A percentile compares a stretch with the other conserved stretches of the same genome.
These are phyloP conservation scores for Fragaria nilgerrensis DNA, from an alignment of 306 rosid genomes.

Conservation along the genomic window DNA sequence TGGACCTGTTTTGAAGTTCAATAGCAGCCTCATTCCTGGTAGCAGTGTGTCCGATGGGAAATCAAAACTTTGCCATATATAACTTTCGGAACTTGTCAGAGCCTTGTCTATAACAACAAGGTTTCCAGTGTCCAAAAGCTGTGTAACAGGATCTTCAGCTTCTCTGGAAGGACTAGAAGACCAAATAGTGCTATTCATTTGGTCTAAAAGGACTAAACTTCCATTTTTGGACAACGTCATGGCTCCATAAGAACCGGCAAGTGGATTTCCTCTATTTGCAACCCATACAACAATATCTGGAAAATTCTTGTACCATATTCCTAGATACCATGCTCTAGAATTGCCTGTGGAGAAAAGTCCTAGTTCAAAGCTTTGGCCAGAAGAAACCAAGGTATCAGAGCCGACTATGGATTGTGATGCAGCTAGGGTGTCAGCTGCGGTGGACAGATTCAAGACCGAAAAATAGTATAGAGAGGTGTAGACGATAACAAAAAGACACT, in stretches of 20 bases:
- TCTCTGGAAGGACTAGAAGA: neutral
- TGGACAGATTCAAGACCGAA: neutral
- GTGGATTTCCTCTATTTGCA: neutral
- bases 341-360: conserved; percentile 19
- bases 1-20: neutral
- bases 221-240: neutral
- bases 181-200: conserved; percentile 9
- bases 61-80: conserved; percentile 47
- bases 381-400: conserved; percentile 11
- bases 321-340: conserved; percentile 15
- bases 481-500: neutral
- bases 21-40: conserved; percentile 21
- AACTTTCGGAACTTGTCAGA: neutral
- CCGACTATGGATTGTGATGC: neutral
- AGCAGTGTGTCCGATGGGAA: conserved; percentile 32
- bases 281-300: conserved; percentile 5
- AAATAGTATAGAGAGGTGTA: neutral
- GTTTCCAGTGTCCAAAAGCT: conserved; percentile 39
- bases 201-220: neutral
- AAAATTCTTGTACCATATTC: conserved; percentile 23
- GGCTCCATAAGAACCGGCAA: conserved; percentile 3
- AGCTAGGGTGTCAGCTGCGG: conserved; percentile 12
- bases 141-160: conserved; percentile 19
- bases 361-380: conserved; percentile 10
- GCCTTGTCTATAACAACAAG: conserved; percentile 30